Evolutionary conservation across 768 basidiomycete species (phyloP).

Genomic region (Leccinum aurantiacum): DNA sequence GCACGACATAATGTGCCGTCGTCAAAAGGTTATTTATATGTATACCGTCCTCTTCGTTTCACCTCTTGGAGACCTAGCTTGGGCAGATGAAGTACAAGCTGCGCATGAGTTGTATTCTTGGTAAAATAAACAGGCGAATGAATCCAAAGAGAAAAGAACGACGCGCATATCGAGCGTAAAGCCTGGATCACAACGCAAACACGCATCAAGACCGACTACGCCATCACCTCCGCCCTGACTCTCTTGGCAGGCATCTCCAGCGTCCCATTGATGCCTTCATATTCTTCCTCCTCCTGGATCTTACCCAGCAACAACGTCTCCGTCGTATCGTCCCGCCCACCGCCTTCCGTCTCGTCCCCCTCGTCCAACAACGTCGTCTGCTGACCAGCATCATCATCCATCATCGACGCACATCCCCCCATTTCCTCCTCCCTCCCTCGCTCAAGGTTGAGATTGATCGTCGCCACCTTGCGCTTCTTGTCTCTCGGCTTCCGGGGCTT

Average conservation of each 20-base stretch:
- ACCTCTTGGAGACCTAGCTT: neutral
- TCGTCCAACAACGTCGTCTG: conserved; percentile 34
- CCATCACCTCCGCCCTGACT: conserved; percentile 18
- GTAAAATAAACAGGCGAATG: neutral
- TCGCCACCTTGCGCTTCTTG: conserved; percentile 32
- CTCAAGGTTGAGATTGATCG: conserved; percentile 11
- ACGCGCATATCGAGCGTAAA: neutral
- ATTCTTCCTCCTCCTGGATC: conserved; percentile 32
- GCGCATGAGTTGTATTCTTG: neutral
- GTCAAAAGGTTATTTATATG: conserved; percentile 18
- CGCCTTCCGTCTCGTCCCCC: conserved; percentile 40
- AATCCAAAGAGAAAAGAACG: neutral
- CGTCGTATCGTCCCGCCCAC: conserved; percentile 14
- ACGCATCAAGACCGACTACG: conserved; percentile 1
- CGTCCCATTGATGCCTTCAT: conserved; percentile 21
- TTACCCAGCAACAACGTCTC: conserved; percentile 13
- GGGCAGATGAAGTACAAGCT: neutral
- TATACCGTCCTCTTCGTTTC: conserved; percentile 8
- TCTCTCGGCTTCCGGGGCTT: conserved; percentile 38
- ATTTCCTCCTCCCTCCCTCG: conserved; percentile 20
- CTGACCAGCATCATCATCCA: neutral
- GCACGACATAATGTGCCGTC: neutral
- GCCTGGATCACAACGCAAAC: neutral
- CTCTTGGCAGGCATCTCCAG: conserved; percentile 30
- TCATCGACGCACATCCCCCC: conserved; percentile 2